Conservation (phyloP, 2,329 filamentous ascomycete genomes). For the Hypocreales sp. region DNA sequence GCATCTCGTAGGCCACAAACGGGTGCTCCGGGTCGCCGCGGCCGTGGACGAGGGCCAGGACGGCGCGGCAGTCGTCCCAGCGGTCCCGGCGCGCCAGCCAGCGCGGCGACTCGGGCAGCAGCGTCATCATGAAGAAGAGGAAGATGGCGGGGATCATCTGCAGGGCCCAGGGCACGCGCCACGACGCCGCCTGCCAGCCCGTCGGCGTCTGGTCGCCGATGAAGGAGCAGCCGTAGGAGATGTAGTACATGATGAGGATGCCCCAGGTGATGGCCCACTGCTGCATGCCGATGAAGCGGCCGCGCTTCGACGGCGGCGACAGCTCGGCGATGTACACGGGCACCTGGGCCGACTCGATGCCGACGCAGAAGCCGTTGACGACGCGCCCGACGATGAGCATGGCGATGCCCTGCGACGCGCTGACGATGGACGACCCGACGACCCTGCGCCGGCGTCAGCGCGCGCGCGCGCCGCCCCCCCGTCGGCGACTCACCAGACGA, state of each 20-base stretch:
- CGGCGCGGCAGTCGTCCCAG: conserved; percentile 39
- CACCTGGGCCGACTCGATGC: conserved; percentile 50
- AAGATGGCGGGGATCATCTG: conserved; percentile 48
- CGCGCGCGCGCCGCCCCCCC: no score
- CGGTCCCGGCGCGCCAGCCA: conserved; percentile 50
- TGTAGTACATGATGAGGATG: conserved; percentile 56
- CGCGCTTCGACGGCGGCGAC: conserved; percentile 37
- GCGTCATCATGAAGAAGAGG: conserved; percentile 41
- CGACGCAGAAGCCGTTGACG: conserved; percentile 52
- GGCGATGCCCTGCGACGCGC: conserved; percentile 28
- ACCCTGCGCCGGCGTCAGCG: conserved; percentile 23
- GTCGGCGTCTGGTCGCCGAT: conserved; percentile 23
- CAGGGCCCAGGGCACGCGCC: conserved; percentile 48
- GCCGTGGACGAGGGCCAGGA: conserved; percentile 44
- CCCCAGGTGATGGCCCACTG: conserved; percentile 58
- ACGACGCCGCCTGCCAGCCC: conserved; percentile 33
- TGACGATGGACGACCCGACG: conserved; percentile 29
- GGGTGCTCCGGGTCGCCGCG: conserved; percentile 48
- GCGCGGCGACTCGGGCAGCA: conserved; percentile 45
- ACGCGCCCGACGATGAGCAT: conserved; percentile 40
- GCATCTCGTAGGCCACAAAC: conserved; percentile 51
- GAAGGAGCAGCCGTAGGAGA: conserved; percentile 48
- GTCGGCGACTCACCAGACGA: conserved; percentile 40
- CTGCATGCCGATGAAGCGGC: conserved; percentile 53
- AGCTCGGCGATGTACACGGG: conserved; percentile 58